phyloP scores from a whole-genome alignment of 2,329 filamentous ascomycete species.

The Diaporthe sp. region DNA sequence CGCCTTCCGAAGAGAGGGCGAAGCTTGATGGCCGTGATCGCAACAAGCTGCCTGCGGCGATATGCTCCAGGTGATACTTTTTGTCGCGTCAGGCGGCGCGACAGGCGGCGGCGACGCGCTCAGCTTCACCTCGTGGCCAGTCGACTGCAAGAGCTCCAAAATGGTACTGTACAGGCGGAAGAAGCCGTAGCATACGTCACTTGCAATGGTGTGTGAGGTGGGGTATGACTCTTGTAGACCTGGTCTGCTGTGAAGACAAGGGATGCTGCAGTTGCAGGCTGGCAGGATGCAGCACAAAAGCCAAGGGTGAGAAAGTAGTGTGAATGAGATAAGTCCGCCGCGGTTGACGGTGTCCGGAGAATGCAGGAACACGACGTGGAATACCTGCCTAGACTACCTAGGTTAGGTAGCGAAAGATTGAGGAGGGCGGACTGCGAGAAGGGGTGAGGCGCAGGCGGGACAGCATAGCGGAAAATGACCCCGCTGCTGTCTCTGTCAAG shows the following conservation, averaged over 20 bases:
- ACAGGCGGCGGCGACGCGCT: constrained; percentile 20
- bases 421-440: neutral
- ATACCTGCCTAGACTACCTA: neutral
- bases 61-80: neutral
- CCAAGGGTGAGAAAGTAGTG: neutral
- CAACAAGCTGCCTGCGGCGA: neutral
- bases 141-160: neutral
- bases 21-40: neutral
- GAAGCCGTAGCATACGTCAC: constrained; percentile 38
- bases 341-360: neutral
- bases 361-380: constrained; percentile 22
- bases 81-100: constrained; percentile 30
- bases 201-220: constrained; percentile 1
- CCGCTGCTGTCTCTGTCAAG: neutral
- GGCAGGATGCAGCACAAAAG: neutral
- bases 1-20: neutral
- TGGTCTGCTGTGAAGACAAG: constrained; percentile 6
- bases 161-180: constrained; percentile 1
- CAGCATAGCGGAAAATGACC: neutral
- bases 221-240: neutral
- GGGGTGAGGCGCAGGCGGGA: neutral
- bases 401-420: neutral
- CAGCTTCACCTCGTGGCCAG: constrained; percentile 1
- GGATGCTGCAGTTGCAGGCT: constrained; percentile 24
- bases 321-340: neutral